These are phyloP conservation scores for Daldinia grandis DNA, from an alignment of 495 filamentous ascomycete genomes.

Conservation along the genomic window DNA sequence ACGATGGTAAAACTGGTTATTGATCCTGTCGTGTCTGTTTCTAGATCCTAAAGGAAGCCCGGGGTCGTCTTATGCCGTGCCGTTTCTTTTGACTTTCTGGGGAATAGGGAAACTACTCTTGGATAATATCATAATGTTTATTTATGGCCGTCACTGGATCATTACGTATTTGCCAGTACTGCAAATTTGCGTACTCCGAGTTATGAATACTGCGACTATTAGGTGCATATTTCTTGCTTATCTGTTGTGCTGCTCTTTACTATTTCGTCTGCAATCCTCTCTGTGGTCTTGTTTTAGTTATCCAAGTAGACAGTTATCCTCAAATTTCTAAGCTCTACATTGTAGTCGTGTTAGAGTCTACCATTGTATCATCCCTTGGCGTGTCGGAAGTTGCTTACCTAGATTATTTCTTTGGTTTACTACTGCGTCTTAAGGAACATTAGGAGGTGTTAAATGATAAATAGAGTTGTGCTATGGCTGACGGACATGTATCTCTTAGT, in stretches of 20 bases:
- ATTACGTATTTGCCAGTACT: background rate
- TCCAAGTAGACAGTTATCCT: too few relatives aligned
- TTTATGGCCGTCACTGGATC: background rate
- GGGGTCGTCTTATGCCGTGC: background rate
- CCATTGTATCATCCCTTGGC: too few relatives aligned
- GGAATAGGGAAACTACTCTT: background rate
- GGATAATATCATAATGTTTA: background rate
- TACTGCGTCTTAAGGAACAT: too few relatives aligned
- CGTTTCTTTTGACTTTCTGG: background rate
- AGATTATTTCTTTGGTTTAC: too few relatives aligned
- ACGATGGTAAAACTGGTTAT: background rate
- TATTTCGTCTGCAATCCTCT: too few relatives aligned
- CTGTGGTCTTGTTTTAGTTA: too few relatives aligned
- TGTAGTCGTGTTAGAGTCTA: too few relatives aligned
- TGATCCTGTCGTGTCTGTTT: conserved; percentile 10
- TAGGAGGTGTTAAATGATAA: too few relatives aligned
- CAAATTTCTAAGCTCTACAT: too few relatives aligned
- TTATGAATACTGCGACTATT: background rate
- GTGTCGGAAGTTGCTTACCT: too few relatives aligned
- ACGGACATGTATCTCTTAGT: too few relatives aligned
- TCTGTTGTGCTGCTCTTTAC: background rate
- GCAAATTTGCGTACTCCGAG: background rate
- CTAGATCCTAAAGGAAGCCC: background rate
- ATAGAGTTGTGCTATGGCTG: too few relatives aligned
- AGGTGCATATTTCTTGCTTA: background rate